phyloP scores from a whole-genome alignment of 75 land plant species.

The Sequoia sempervirens region DNA sequence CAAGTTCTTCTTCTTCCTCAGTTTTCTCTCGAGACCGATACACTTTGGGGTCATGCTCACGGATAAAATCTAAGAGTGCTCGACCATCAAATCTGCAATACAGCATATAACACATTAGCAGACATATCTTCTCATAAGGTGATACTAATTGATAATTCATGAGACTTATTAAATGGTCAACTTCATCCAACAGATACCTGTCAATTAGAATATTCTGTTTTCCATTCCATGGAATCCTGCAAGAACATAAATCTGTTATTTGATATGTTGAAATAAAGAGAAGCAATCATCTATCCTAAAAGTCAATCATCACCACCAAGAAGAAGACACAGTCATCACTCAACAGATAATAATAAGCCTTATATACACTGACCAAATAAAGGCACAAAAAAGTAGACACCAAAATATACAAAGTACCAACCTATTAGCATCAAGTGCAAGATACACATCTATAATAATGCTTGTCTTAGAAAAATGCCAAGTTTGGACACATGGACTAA shows the following conservation, averaged over 20 bases:
- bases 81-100: conserved; percentile 92
- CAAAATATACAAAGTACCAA: neutral
- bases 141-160: neutral
- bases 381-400: neutral
- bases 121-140: neutral
- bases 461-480: neutral
- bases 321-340: neutral
- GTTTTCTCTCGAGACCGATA: conserved; percentile 55
- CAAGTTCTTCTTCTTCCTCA: conserved; percentile 98
- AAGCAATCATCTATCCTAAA: neutral
- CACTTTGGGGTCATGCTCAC: conserved; percentile 54
- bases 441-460: neutral
- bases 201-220: conserved; percentile 87
- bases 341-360: neutral
- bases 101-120: neutral
- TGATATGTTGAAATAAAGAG: neutral
- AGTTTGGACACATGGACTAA: neutral
- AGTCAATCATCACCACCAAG: neutral
- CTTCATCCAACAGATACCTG: conserved; percentile 33
- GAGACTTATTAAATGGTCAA: neutral
- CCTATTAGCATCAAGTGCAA: neutral
- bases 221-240: conserved; percentile 99
- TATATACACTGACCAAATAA: neutral
- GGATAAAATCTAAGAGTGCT: conserved; percentile 93
- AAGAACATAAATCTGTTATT: conserved; percentile 4